These are phyloP conservation scores for Aureobasidium vineae DNA, from an alignment of 2,329 filamentous ascomycete genomes.

Conservation along the genomic window DNA sequence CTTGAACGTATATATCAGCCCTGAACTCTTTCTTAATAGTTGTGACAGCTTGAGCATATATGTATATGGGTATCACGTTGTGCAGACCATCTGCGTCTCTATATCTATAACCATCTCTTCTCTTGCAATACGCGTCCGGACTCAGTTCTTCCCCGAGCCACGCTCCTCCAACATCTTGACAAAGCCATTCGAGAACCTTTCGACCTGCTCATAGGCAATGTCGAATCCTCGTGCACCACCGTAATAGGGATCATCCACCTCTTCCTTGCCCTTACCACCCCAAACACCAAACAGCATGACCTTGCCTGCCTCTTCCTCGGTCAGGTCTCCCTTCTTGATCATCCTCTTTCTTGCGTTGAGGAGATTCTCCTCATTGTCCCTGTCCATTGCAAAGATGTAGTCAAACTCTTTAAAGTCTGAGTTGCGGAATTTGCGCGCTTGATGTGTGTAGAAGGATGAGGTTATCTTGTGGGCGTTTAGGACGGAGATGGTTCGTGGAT, in stretches of 20 bases:
- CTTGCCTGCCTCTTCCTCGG: conserved; percentile 46
- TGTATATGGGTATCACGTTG: background rate
- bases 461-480: conserved; percentile 71
- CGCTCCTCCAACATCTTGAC: conserved; percentile 56
- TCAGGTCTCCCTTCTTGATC: conserved; percentile 42
- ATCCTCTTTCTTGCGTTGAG: conserved; percentile 57
- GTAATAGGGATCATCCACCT: conserved; percentile 89
- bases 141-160: conserved; percentile 15
- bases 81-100: background rate
- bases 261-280: conserved; percentile 61
- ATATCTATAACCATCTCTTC: background rate
- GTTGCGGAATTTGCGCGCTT: conserved; percentile 67
- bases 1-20: background rate
- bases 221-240: conserved; percentile 79
- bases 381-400: conserved; percentile 95
- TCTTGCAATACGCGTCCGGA: background rate
- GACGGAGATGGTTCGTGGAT: conserved; percentile 79
- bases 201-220: conserved; percentile 80
- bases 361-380: conserved; percentile 72
- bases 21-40: no score
- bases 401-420: conserved; percentile 82
- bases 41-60: background rate
- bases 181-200: conserved; percentile 74
- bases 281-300: conserved; percentile 76
- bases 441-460: conserved; percentile 64